Evolutionary conservation across 176 grass and related monocot genomes (phyloP).

Genomic region (Avena atlantica): DNA sequence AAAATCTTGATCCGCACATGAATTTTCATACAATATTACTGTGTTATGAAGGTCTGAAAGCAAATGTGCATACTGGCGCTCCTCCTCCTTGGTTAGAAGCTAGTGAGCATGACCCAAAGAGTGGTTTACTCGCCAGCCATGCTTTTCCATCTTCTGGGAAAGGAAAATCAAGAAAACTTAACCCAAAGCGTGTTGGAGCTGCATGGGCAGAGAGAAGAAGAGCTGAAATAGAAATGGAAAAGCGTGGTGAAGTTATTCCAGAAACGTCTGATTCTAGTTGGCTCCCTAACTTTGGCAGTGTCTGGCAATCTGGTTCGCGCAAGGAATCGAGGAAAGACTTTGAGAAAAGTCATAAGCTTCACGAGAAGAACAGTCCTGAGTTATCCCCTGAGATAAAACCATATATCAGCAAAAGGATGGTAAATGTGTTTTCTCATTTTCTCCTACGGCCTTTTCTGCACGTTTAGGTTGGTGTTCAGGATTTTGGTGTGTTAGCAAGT

Average conservation of each 20-base stretch:
- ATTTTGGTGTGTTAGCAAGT: slow-evolving; percentile 10
- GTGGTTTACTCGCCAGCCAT: slow-evolving; percentile 11
- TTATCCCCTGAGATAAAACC: slow-evolving; percentile 66
- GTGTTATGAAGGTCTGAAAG: slow-evolving; percentile 65
- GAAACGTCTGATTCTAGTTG: slow-evolving; percentile 62
- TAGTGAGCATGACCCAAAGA: slow-evolving; percentile 49
- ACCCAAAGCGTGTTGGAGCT: slow-evolving; percentile 93
- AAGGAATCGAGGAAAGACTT: slow-evolving; percentile 89
- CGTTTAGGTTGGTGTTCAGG: background rate
- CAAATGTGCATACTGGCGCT: slow-evolving; percentile 83
- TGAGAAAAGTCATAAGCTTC: slow-evolving; percentile 63
- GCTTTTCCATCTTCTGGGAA: slow-evolving; percentile 28
- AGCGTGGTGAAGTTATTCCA: slow-evolving; percentile 60
- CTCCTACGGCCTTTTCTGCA: background rate
- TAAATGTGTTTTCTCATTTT: slow-evolving; percentile 49
- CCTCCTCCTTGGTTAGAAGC: slow-evolving; percentile 88
- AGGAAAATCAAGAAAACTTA: slow-evolving; percentile 71
- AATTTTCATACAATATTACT: slow-evolving; percentile 39
- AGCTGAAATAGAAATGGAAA: slow-evolving; percentile 87
- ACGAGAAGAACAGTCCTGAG: slow-evolving; percentile 42
- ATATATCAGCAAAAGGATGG: slow-evolving; percentile 95
- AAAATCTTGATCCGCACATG: slow-evolving; percentile 32
- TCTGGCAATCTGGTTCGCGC: slow-evolving; percentile 87
- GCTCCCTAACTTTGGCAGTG: slow-evolving; percentile 97
- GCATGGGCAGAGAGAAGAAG: slow-evolving; percentile 92